Conservation (phyloP, 2,329 filamentous ascomycete genomes). For the Fusarium domesticum region DNA sequence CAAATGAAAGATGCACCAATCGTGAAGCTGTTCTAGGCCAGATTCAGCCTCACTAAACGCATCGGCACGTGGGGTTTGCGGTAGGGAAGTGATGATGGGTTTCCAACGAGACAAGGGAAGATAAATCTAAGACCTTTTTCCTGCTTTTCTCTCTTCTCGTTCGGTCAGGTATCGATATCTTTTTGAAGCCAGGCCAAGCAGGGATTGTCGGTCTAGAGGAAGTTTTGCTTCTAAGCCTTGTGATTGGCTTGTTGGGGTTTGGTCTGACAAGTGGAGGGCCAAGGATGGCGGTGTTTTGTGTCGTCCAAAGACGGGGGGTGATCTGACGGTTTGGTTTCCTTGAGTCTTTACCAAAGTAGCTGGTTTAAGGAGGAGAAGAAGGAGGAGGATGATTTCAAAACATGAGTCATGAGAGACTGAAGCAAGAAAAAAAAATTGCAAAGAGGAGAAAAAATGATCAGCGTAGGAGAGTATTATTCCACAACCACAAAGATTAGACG, state of each 20-base stretch:
- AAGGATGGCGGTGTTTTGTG: background rate
- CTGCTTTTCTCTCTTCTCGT: background rate
- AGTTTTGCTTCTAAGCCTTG: constrained; percentile 4
- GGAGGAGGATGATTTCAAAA: background rate
- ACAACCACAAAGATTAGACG: background rate
- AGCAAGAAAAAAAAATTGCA: background rate
- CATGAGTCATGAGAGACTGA: background rate
- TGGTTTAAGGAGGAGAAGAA: background rate
- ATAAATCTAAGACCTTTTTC: background rate
- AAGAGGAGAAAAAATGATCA: background rate
- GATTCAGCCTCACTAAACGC: constrained; percentile 30
- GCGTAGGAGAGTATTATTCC: background rate
- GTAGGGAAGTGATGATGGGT: too few species aligned
- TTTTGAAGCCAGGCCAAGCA: constrained; percentile 10
- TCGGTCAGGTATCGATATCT: constrained; percentile 10
- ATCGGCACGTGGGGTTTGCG: constrained; percentile 30
- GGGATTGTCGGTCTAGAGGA: constrained; percentile 18
- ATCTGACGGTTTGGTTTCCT: too few species aligned
- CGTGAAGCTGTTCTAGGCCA: constrained; percentile 26
- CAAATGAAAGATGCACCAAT: constrained; percentile 18
- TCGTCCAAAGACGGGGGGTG: too few species aligned
- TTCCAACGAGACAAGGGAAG: background rate
- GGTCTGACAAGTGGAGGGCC: background rate
- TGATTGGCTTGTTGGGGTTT: constrained; percentile 8
- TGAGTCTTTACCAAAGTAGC: too few species aligned